Percentiles rank a stretch among this genome's conserved stretches.
Conservation (phyloP, 179 eudicot species). For the Kewa caespitosa region DNA sequence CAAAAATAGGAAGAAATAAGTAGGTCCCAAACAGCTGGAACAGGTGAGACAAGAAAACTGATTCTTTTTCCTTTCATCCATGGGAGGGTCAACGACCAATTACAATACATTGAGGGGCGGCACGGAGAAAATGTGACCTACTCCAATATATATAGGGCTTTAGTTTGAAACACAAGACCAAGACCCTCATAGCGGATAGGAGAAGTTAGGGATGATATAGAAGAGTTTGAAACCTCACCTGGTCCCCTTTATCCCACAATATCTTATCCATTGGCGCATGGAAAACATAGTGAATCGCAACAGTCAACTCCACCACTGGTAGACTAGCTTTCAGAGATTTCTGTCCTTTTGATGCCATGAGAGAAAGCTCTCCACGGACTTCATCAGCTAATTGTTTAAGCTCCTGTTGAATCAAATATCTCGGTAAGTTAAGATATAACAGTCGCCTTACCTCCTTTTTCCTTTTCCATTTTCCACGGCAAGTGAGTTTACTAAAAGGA, state of each 20-base stretch:
- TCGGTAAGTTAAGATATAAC: conserved; percentile 20
- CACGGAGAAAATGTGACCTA: too few species aligned
- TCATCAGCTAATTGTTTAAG: conserved; percentile 74
- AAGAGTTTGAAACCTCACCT: conserved; percentile 43
- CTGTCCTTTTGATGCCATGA: conserved; percentile 50
- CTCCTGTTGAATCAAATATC: conserved; percentile 53
- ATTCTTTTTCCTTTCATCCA: too few species aligned
- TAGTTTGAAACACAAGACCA: too few species aligned
- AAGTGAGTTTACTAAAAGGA: background rate
- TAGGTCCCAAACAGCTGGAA: background rate
- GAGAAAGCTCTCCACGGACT: conserved; percentile 64
- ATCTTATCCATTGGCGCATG: conserved; percentile 86
- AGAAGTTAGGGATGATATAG: background rate
- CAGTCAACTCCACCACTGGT: conserved; percentile 77
- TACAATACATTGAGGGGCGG: too few species aligned
- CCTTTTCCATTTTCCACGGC: too few species aligned
- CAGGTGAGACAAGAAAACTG: background rate
- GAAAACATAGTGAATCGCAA: conserved; percentile 86
- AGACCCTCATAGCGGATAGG: too few species aligned
- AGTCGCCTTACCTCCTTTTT: background rate
- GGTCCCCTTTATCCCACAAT: conserved; percentile 81
- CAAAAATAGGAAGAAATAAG: background rate
- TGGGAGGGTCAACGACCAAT: too few species aligned
- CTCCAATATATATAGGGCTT: too few species aligned
- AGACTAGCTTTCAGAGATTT: conserved; percentile 56